Base-by-base conservation (phyloP, 768 basidiomycete genomes). In the Ephemerocybe angulata region DNA sequence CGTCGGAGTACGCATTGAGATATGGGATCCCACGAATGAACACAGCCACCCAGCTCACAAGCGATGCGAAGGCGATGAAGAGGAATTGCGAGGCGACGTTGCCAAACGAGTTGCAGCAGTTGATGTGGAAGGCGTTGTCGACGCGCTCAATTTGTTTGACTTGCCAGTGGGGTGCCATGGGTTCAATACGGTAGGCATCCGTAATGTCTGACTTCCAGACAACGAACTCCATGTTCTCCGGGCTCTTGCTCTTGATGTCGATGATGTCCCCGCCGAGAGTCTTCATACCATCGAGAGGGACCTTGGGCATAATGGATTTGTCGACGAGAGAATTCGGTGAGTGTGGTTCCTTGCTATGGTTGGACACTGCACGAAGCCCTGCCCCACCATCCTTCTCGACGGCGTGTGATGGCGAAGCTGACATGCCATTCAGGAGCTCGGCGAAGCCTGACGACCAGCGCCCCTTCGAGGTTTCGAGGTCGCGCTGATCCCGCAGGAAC, bases 131-230 rank as follows among this genome's bases (percentile, higher is more conserved):
- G 0, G 19, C 3, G 0, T 62, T 64, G 5, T 67, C 60, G 17
- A 76, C 50, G 0, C 48, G 60, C 6, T 70, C 61, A 0, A 75
- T 50, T 33, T 78, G 76, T 15, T 71, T 72, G 1, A 78, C 54
- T 43, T 79, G 74, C 76, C 76, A 78, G 0, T 61, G 37, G 0
- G 68, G 72, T 42, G 76, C 70, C 57, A 76, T 62, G 0, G 75
- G 77, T 8, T 75, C 49, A 0, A 66, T 63, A 0, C 68, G 58
- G 29, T 76, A 80, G 0, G 77, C 77, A 12, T 71, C 62, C 0
- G 65, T 53, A 0, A 79, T 65, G 47, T 79, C 72, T 0, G 71
- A 70, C 31, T 76, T 77, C 60, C 64, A 76, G 0, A 69, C 24
- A 5, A 60, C 52, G 7, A 43, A 17, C 5, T 30, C 4, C 17